Percentiles rank a stretch among this genome's conserved stretches.
phyloP scores from a whole-genome alignment of 1,284 basidiomycete genomes.

The Ganoderma sp. region DNA sequence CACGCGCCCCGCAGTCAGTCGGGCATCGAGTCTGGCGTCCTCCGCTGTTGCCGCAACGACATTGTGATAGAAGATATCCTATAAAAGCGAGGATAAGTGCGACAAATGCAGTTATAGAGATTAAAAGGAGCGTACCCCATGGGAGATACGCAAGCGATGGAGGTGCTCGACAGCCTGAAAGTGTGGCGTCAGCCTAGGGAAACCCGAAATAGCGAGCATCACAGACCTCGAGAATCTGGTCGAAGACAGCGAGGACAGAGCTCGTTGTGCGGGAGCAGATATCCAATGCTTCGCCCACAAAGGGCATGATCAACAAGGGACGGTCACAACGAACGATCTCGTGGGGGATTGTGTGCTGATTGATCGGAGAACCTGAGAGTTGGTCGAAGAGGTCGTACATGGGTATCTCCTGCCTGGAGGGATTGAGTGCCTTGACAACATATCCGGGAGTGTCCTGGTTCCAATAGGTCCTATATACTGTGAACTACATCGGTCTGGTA shows the following conservation, averaged over 20 bases:
- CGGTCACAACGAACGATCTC: background rate
- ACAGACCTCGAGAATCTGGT: background rate
- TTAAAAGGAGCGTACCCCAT: background rate
- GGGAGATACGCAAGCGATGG: constrained; percentile 4
- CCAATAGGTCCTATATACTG: background rate
- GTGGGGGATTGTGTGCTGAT: background rate
- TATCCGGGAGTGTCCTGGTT: too few species aligned
- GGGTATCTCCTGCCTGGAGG: background rate
- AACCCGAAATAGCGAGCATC: too few species aligned
- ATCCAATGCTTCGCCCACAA: too few species aligned
- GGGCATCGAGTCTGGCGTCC: background rate
- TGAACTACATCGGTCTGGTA: background rate
- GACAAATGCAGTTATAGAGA: too few species aligned
- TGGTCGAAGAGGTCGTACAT: background rate
- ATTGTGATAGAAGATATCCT: constrained; percentile 25
- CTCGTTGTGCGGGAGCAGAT: background rate
- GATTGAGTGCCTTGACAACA: background rate
- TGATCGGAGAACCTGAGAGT: background rate
- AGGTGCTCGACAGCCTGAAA: background rate
- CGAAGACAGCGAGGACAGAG: background rate
- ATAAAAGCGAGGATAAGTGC: too few species aligned
- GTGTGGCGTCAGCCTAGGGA: background rate
- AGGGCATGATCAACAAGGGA: background rate
- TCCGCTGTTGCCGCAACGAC: background rate
- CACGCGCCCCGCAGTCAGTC: background rate